Evolutionary conservation across 208 protist genomes (phyloP).

Genomic region (Wallacemonas sp.): DNA sequence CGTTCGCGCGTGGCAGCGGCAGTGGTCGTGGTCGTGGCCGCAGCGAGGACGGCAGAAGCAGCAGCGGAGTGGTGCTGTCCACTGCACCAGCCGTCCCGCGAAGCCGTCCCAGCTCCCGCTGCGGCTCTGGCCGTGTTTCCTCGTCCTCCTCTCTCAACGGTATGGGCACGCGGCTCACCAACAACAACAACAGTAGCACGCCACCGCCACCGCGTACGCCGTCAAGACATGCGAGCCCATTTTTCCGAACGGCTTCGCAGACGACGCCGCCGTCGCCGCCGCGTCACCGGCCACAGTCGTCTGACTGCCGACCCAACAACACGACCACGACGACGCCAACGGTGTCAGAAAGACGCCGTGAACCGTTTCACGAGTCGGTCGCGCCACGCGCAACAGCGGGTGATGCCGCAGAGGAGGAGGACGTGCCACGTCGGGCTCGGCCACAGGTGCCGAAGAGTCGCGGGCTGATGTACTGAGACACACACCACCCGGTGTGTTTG

Average conservation of each 20-base stretch:
- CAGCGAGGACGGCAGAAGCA: too few relatives aligned
- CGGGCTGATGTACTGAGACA: too few relatives aligned
- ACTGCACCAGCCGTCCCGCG: constrained; percentile 1
- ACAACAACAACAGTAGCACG: too few relatives aligned
- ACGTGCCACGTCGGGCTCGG: too few relatives aligned
- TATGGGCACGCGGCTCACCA: too few relatives aligned
- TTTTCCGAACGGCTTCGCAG: constrained; percentile 13
- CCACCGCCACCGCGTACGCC: constrained; percentile 3
- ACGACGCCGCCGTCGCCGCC: constrained; percentile 1
- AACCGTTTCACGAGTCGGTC: constrained; percentile 4
- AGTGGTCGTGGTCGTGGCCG: not conserved
- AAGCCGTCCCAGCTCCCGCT: not conserved
- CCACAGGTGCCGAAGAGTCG: too few relatives aligned
- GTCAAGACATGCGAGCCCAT: constrained; percentile 7
- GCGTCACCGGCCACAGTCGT: not conserved
- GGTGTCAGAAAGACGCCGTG: not conserved
- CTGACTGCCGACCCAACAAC: not conserved
- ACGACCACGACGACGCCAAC: not conserved
- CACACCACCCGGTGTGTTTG: too few relatives aligned
- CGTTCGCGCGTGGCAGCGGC: not conserved
- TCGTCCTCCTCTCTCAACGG: too few relatives aligned
- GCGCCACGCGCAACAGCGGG: too few relatives aligned
- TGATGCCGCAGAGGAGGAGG: too few relatives aligned
- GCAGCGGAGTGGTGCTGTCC: too few relatives aligned
- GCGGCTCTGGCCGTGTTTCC: too few relatives aligned